Conservation (phyloP, 805 yeast genomes). For the Saturnispora halmiae region DNA sequence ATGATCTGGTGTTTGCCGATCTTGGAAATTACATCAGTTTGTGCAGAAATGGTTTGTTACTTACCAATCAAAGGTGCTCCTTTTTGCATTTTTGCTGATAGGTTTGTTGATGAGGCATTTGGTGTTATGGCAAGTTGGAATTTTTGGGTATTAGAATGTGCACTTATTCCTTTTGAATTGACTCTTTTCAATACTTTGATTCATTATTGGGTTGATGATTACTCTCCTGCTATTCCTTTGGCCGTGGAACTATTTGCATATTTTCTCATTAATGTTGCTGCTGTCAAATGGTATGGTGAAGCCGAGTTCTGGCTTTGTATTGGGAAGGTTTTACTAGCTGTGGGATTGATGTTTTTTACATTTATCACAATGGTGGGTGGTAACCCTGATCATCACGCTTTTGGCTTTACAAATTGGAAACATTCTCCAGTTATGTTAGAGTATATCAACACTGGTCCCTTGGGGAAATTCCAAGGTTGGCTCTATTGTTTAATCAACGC, state of each 20-base stretch:
- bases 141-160: slow-evolving; percentile 39
- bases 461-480: slow-evolving; percentile 40
- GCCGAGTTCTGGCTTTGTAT: slow-evolving; percentile 39
- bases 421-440: slow-evolving; percentile 22
- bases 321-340: slow-evolving; percentile 39
- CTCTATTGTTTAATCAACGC: slow-evolving; percentile 51
- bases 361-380: slow-evolving; percentile 51
- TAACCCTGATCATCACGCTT: slow-evolving; percentile 41
- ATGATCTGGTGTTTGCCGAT: slow-evolving; percentile 36
- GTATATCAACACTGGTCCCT: slow-evolving; percentile 29
- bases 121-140: slow-evolving; percentile 40
- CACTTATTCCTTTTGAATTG: slow-evolving; percentile 42
- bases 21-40: slow-evolving; percentile 32
- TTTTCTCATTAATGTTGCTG: slow-evolving; percentile 35
- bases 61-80: slow-evolving; percentile 38
- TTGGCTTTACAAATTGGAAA: slow-evolving; percentile 46
- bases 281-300: slow-evolving; percentile 44
- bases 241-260: slow-evolving; percentile 36
- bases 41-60: slow-evolving; percentile 39
- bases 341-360: slow-evolving; percentile 41
- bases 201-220: slow-evolving; percentile 43
- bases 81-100: slow-evolving; percentile 36
- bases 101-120: slow-evolving; percentile 38
- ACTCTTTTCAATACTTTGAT: slow-evolving; percentile 45
- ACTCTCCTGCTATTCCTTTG: slow-evolving; percentile 39